A percentile compares a stretch with the other conserved stretches of the same genome.
These are phyloP conservation scores for Zygoascus sp. DNA, from an alignment of 1,139 yeast genomes.

Conservation along the genomic window DNA sequence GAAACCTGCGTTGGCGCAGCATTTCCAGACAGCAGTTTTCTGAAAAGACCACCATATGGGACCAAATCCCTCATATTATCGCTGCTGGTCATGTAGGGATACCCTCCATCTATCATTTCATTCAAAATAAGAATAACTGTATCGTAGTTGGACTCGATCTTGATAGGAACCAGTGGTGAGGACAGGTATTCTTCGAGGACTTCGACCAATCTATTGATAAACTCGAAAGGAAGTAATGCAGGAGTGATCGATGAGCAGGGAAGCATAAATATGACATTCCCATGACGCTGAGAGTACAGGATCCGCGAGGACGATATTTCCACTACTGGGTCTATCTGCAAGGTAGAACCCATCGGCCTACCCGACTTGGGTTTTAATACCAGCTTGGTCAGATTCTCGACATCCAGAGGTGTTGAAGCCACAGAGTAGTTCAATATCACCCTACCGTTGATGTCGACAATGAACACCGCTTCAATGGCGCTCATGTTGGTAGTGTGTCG, in stretches of 20 bases:
- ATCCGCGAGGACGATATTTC: constrained; percentile 33
- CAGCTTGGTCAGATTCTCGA: constrained; percentile 40
- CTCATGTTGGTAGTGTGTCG: constrained; percentile 33
- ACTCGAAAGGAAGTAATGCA: constrained; percentile 52
- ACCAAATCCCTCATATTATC: constrained; percentile 67
- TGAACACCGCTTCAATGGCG: constrained; percentile 57
- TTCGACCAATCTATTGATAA: constrained; percentile 48
- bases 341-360: constrained; percentile 15
- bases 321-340: constrained; percentile 17
- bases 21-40: constrained; percentile 27
- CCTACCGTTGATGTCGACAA: constrained; percentile 53
- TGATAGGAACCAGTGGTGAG: constrained; percentile 50
- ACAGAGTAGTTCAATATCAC: constrained; percentile 44
- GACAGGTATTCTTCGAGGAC: constrained; percentile 59
- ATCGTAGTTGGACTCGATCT: constrained; percentile 62
- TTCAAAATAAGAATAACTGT: constrained; percentile 55
- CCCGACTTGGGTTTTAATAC: constrained; percentile 20
- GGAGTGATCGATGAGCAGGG: constrained; percentile 33
- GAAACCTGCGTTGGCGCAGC: constrained; percentile 17
- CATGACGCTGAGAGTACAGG: constrained; percentile 31
- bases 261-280: constrained; percentile 30
- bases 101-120: constrained; percentile 74
- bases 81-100: constrained; percentile 67
- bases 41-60: constrained; percentile 45
- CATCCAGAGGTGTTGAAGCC: constrained; percentile 48